Conservation (phyloP, 495 filamentous ascomycete species). For the Daldinia bambusicola region DNA sequence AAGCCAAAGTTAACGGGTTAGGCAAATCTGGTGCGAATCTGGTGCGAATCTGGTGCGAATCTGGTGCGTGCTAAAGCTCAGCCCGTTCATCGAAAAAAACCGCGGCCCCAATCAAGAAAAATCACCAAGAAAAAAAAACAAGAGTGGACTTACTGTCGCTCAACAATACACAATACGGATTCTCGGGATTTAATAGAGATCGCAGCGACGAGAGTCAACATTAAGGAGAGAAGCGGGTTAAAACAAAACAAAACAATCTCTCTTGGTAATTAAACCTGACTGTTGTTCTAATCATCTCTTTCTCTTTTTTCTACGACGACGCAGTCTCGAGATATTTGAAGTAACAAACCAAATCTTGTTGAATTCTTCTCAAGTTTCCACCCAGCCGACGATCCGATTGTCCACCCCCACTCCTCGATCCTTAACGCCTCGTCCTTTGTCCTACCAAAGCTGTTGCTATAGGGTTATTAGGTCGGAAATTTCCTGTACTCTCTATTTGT, state of each 20-base stretch:
- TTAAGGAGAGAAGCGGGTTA: background rate
- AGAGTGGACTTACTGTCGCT: background rate
- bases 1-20: background rate
- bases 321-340: background rate
- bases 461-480: background rate
- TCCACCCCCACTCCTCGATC: conserved; percentile 16
- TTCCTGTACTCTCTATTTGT: background rate
- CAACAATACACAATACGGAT: conserved; percentile 14
- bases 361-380: conserved; percentile 16
- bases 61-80: background rate
- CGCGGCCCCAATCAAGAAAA: conserved; percentile 15
- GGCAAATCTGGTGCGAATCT: background rate
- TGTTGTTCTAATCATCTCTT: background rate
- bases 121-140: conserved; percentile 5
- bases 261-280: background rate
- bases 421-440: conserved; percentile 20
- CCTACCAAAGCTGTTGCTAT: background rate
- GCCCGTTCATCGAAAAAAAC: background rate
- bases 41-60: too few relatives aligned
- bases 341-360: conserved; percentile 1
- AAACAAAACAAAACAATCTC: background rate
- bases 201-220: background rate
- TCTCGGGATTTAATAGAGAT: conserved; percentile 1
- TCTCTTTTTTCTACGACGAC: background rate
- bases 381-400: conserved; percentile 36